These are phyloP conservation scores for Colletotrichum shisoi DNA, from an alignment of 2,329 filamentous ascomycete genomes.

Conservation along the genomic window DNA sequence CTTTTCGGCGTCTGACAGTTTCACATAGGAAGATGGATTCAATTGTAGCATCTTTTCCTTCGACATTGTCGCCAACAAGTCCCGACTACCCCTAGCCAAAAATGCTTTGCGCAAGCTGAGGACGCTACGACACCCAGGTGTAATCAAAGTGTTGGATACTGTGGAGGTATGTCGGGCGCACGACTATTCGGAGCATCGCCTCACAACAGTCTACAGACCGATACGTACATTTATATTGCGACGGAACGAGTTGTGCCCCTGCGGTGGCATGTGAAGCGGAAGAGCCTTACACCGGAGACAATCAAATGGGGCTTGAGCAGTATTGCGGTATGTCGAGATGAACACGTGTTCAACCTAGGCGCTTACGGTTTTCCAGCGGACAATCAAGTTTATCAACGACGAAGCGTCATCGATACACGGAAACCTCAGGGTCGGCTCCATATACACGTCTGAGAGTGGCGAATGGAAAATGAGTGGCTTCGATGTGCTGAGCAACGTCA, in stretches of 20 bases:
- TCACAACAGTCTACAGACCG: conserved; percentile 67
- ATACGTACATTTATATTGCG: conserved; percentile 93
- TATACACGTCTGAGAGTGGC: conserved; percentile 94
- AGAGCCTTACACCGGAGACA: conserved; percentile 87
- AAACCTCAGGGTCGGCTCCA: conserved; percentile 80
- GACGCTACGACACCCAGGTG: conserved; percentile 90
- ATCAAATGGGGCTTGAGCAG: conserved; percentile 95
- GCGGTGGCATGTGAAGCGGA: conserved; percentile 87
- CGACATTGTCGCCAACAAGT: conserved; percentile 82
- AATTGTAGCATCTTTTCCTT: conserved; percentile 98
- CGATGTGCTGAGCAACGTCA: conserved; percentile 91
- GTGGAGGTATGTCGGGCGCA: conserved; percentile 71
- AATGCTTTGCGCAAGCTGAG: conserved; percentile 94
- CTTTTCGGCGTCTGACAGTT: conserved; percentile 7
- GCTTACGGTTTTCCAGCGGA: conserved; percentile 65
- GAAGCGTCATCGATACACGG: conserved; percentile 93
- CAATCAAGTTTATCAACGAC: conserved; percentile 93
- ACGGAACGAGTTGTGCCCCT: conserved; percentile 89
- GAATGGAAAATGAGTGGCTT: conserved; percentile 98
- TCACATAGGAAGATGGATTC: conserved; percentile 82
- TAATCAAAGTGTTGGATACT: conserved; percentile 92
- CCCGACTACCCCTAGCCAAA: conserved; percentile 82
- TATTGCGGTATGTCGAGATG: conserved; percentile 69
- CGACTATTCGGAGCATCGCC: conserved; percentile 39
- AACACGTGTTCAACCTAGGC: neutral